These are phyloP conservation scores for Aspergillus niger DNA, from an alignment of 2,329 filamentous ascomycete genomes.

Conservation along the genomic window DNA sequence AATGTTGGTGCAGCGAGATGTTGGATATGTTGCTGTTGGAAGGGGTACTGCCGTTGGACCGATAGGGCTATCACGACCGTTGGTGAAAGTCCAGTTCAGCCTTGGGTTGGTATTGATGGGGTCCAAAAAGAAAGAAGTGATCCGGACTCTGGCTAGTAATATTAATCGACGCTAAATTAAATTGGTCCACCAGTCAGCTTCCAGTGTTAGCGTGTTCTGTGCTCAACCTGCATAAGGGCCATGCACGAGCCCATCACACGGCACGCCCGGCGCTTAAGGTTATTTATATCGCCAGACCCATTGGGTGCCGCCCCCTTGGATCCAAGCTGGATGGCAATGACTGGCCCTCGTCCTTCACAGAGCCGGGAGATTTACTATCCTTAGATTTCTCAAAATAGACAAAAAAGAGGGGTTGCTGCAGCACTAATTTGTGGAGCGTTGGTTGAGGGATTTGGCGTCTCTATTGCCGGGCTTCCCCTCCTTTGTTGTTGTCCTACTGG, in stretches of 20 bases:
- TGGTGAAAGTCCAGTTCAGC: not conserved
- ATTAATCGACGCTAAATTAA: not conserved
- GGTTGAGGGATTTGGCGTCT: not conserved
- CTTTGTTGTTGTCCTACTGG: not conserved
- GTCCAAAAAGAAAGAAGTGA: not conserved
- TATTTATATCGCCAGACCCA: conserved; percentile 11
- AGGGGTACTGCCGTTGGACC: not conserved
- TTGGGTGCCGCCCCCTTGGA: conserved; percentile 18
- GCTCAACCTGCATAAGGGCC: conserved; percentile 6
- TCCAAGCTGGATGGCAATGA: not conserved
- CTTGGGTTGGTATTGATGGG: not conserved
- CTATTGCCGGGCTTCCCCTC: not conserved
- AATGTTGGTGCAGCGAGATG: not conserved
- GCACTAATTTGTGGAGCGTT: not conserved
- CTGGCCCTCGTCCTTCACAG: not conserved
- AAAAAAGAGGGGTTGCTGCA: not conserved
- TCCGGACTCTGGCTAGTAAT: not conserved
- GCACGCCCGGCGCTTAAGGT: conserved; percentile 19
- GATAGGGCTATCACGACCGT: not conserved
- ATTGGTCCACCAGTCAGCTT: not conserved
- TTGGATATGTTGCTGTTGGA: not conserved
- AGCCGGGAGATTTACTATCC: conserved; percentile 10
- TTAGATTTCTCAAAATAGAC: conserved; percentile 11
- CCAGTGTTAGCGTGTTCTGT: not conserved
- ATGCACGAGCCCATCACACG: not conserved